Conservation (phyloP, 2,329 filamentous ascomycete species). For the Microcera coccophila region DNA sequence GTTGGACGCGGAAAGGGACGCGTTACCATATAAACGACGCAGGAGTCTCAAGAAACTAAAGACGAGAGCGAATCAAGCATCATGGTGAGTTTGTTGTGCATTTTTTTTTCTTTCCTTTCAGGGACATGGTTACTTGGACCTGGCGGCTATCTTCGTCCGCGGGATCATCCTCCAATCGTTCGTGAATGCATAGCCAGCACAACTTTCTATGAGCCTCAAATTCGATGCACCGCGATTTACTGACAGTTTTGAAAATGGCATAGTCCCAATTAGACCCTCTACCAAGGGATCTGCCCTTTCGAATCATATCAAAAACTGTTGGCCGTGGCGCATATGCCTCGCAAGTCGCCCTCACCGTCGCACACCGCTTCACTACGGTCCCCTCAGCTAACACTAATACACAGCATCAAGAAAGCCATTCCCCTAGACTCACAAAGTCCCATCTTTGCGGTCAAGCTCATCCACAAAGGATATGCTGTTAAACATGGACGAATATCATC, state of each 20-base stretch:
- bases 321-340: conserved; percentile 96
- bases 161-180: not conserved
- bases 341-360: conserved; percentile 46
- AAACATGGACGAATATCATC: conserved; percentile 82
- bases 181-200: not conserved
- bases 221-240: not conserved
- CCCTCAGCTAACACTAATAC: not conserved
- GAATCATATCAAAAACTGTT: conserved; percentile 93
- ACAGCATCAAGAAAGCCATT: conserved; percentile 86
- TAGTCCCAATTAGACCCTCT: conserved; percentile 88
- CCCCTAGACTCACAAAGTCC: conserved; percentile 66
- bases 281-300: conserved; percentile 81
- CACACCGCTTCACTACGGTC: conserved; percentile 8
- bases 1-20: conserved; percentile 24
- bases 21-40: not conserved
- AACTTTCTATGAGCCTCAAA: not conserved
- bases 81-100: not conserved
- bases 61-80: not conserved
- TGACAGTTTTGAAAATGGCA: conserved; percentile 39
- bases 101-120: not conserved
- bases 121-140: not conserved
- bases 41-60: conserved; percentile 3
- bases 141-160: not conserved
- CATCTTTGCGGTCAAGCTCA: conserved; percentile 96
- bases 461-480: conserved; percentile 93